Base-by-base conservation (phyloP, 23 red algal species). In the Agarophyton chilense region DNA sequence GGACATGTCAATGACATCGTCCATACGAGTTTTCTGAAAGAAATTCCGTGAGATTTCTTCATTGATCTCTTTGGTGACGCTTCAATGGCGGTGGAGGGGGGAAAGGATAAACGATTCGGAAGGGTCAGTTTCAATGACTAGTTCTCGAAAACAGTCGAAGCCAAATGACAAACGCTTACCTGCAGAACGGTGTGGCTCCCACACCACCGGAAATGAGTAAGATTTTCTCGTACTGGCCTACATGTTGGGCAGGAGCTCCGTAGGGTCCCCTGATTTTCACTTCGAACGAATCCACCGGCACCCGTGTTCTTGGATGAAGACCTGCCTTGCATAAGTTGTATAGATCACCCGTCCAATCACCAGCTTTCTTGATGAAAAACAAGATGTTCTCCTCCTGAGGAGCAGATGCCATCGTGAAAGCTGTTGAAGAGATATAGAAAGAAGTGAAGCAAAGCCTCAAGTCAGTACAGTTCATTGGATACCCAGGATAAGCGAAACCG, bases 221-320 rank as follows among this genome's bases (percentile, higher is more conserved):
- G 39, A 94, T 77, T 39, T 78, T 72, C 29, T 83, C 82, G 52
- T 88, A 94, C 35, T 87, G 73, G 26, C 63, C 81, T 41, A 84
- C 65, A 84, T 94, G 91, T 55, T 94, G 82, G 26, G 91, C 84
- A 29, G 91, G 81, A 18, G 91, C 91, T 61, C 91, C 91, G 74
- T 75, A 94, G 16, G 91, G 91, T 40, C 91, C 91, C 39, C 91
- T 70, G 14, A 94, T 49, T 46, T 94, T 73, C 22, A 94, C 66
- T 29, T 90, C 86, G 29, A 90, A 84, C 24, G 80, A 68, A 67
- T 36, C 17, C 25, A 68, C 46, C 7, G 80, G 49, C 17, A 70
- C 61, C n/a, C 57, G 55, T 2, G 76, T 80, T 80, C 39, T 39
- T 44, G 76, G 76, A 25, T 80, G 50, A 6, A 80, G 31, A 13